Evolutionary conservation across 768 basidiomycete species (phyloP), one percentile per base, ranked within the genome.

Genomic region (Amanita pseudoporphyria): DNA sequence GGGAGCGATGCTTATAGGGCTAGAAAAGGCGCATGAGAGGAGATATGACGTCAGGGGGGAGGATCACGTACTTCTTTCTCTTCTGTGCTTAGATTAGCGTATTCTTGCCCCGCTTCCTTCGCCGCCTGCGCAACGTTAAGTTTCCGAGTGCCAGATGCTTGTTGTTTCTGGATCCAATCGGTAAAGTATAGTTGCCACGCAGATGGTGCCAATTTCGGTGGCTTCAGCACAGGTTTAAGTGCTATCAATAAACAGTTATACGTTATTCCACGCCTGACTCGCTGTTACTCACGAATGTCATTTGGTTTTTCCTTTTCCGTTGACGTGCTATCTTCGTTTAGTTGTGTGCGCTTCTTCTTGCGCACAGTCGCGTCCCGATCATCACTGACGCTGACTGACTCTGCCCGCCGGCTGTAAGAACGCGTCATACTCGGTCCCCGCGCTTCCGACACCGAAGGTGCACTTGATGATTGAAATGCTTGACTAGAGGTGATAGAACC

Each of bases 131-230:
- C 93, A 51, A 96, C 90, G 64, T 96, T 95, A 31, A 95, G 77
- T 68, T 95, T 95, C 58, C 88, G 76, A 36, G 77, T 79, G 52
- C 81, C 84, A 19, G 79, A 76, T 52, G 82, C 81, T 66, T 89
- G 87, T 63, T 88, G 85, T 59, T 79, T 77, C 63, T 90, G 86
- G 55, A 96, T 92, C 81, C 88, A 93, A 62, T 95, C 90, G 19
- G 91, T 91, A 63, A 96, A 95, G 67, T 91, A 96, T 38, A 96
- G 76, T 65, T 96, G 93, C 93, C 93, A 96, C 48, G 92, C 89
- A 3, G 90, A 93, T 3, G 88, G 90, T 5, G 93, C 89, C 58
- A 92, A 76, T 70, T 93, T 92, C 42, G 92, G 92, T 16, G 88
- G 91, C 37, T 83, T 82, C 51, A 96, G 72, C 9, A 80, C 67